Evolutionary conservation across 2,329 filamentous ascomycete species (phyloP).

Genomic region (Cercospora sp.): DNA sequence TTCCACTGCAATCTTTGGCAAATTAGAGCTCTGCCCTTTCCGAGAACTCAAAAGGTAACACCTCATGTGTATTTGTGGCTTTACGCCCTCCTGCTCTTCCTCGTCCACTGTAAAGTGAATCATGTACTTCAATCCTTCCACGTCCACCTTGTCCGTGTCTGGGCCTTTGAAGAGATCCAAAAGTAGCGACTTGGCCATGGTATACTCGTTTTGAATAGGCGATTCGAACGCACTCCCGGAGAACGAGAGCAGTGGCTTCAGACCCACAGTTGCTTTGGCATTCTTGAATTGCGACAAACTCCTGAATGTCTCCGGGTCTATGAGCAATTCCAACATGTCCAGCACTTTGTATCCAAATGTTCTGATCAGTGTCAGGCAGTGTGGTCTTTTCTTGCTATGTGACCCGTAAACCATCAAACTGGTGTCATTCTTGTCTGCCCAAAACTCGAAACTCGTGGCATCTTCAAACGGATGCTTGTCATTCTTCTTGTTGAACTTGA

Average conservation of each 20-base stretch:
- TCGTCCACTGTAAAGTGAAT: constrained; percentile 75
- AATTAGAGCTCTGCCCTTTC: constrained; percentile 62
- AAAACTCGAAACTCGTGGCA: constrained; percentile 83
- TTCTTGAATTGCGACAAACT: constrained; percentile 72
- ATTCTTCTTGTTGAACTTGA: constrained; percentile 98
- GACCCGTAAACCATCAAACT: constrained; percentile 80
- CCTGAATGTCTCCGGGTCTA: constrained; percentile 73
- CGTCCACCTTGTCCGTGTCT: constrained; percentile 78
- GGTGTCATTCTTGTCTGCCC: constrained; percentile 94
- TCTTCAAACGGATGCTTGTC: constrained; percentile 93
- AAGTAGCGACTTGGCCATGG: constrained; percentile 81
- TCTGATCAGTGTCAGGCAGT: constrained; percentile 79
- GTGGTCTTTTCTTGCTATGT: constrained; percentile 92
- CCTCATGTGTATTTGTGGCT: constrained; percentile 62
- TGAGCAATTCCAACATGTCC: constrained; percentile 90
- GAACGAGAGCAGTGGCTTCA: constrained; percentile 91
- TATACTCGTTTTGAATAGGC: constrained; percentile 75
- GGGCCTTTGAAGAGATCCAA: constrained; percentile 90
- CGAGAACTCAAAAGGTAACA: constrained; percentile 85
- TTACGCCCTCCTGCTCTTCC: constrained; percentile 46
- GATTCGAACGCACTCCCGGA: constrained; percentile 85
- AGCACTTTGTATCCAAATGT: constrained; percentile 84
- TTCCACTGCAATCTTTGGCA: constrained; percentile 89
- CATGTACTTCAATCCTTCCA: constrained; percentile 91
- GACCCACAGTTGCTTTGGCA: constrained; percentile 65